Conservation (phyloP, 257 asterid genomes). For the Solanum medicagineum region DNA sequence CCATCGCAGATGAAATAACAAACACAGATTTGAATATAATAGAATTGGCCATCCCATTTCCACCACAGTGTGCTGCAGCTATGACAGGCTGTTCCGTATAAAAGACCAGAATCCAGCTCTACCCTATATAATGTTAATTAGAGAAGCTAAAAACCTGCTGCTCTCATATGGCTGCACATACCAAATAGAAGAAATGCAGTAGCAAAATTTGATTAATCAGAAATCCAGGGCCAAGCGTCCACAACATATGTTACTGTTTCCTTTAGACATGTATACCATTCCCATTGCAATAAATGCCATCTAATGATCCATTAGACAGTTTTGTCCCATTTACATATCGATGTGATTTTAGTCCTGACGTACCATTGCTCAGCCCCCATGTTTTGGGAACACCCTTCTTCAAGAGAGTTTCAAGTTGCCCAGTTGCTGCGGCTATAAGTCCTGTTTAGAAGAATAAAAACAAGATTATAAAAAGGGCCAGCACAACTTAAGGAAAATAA, state of each 20-base stretch:
- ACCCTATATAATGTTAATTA: background rate
- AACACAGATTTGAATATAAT: background rate
- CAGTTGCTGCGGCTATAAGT: conserved; percentile 31
- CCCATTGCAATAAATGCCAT: conserved; percentile 14
- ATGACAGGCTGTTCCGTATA: conserved; percentile 11
- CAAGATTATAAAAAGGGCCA: background rate
- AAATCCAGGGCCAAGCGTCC: background rate
- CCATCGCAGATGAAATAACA: background rate
- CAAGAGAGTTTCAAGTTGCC: conserved; percentile 17
- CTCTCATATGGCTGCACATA: background rate
- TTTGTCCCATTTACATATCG: conserved; percentile 9
- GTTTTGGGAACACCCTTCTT: conserved; percentile 9
- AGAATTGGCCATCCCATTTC: background rate
- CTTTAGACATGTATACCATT: conserved; percentile 22
- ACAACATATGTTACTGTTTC: background rate
- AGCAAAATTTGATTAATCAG: background rate
- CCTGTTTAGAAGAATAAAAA: conserved; percentile 8
- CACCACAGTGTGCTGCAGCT: conserved; percentile 5
- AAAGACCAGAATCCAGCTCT: conserved; percentile 25
- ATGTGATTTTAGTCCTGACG: background rate
- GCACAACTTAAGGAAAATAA: background rate
- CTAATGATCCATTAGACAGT: conserved; percentile 19
- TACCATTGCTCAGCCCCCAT: conserved; percentile 8
- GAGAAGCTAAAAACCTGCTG: conserved; percentile 9
- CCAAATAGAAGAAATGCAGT: background rate